A percentile compares a stretch with the other conserved stretches of the same genome.
These are phyloP conservation scores for Penicillium sp. DNA, from an alignment of 2,329 filamentous ascomycete species.

Conservation along the genomic window DNA sequence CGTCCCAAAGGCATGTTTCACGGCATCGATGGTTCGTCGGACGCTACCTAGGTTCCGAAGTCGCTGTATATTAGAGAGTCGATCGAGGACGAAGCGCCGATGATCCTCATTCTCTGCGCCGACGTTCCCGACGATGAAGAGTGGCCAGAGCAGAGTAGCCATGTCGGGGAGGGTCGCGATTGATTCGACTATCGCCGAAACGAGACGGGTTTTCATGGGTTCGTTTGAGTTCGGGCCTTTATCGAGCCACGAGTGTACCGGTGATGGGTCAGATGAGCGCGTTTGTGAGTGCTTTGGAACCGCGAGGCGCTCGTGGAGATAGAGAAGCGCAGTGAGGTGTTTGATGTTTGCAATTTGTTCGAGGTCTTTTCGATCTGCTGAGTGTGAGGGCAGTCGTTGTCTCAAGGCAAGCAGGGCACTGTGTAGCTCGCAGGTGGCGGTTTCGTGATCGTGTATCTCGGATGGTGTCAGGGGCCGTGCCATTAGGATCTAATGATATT, in stretches of 20 bases:
- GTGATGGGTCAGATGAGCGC: background rate
- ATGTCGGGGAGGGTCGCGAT: constrained; percentile 28
- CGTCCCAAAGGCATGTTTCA: constrained; percentile 29
- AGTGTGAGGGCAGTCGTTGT: constrained; percentile 26
- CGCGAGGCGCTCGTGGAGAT: constrained; percentile 28
- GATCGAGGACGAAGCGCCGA: constrained; percentile 36
- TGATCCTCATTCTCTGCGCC: constrained; percentile 31
- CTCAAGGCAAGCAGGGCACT: background rate
- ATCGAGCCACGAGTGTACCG: background rate
- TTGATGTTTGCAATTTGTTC: constrained; percentile 35
- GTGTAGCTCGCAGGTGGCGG: background rate
- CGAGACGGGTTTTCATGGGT: constrained; percentile 17
- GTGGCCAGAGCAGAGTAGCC: constrained; percentile 30
- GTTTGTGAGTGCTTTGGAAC: constrained; percentile 3
- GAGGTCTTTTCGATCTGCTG: constrained; percentile 25
- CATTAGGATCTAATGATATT: background rate
- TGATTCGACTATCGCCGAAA: constrained; percentile 25
- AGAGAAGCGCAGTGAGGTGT: constrained; percentile 34
- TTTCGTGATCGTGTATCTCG: background rate
- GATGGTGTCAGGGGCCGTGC: background rate
- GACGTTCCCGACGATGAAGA: constrained; percentile 32
- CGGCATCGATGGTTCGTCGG: constrained; percentile 27
- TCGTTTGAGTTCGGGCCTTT: background rate
- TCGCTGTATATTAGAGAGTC: constrained; percentile 29
- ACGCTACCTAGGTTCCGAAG: constrained; percentile 36